Conservation (phyloP, 2,329 filamentous ascomycete genomes). For the Tolypocladium cylindrosporum region DNA sequence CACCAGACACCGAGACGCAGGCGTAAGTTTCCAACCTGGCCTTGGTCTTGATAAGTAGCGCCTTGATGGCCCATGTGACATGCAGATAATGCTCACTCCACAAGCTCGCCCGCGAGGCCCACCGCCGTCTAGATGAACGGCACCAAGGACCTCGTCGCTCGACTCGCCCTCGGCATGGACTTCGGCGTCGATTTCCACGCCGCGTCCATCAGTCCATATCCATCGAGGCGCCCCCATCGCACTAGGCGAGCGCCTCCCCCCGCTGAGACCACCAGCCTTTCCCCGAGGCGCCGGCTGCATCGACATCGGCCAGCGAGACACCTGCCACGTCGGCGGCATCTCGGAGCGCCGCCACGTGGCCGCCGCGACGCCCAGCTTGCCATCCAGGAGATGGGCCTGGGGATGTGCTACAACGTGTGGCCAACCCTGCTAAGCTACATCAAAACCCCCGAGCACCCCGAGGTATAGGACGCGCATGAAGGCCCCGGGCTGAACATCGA, state of each 20-base stretch:
- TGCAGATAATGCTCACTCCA: slow-evolving; percentile 14
- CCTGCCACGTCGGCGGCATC: slow-evolving; percentile 62
- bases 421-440: slow-evolving; percentile 59
- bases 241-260: slow-evolving; percentile 59
- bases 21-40: slow-evolving; percentile 32
- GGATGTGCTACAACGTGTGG: slow-evolving; percentile 69
- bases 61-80: background rate
- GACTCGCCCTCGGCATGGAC: slow-evolving; percentile 63
- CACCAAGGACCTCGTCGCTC: slow-evolving; percentile 65
- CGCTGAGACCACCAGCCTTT: slow-evolving; percentile 68
- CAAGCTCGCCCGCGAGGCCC: slow-evolving; percentile 42
- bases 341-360: slow-evolving; percentile 61
- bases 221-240: slow-evolving; percentile 59
- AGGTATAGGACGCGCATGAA: slow-evolving; percentile 52
- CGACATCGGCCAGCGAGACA: slow-evolving; percentile 65
- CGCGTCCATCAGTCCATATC: slow-evolving; percentile 62
- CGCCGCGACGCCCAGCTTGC: slow-evolving; percentile 49
- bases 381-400: slow-evolving; percentile 70
- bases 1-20: slow-evolving; percentile 52
- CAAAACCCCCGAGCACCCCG: slow-evolving; percentile 36
- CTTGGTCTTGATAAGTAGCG: background rate
- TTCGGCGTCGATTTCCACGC: slow-evolving; percentile 69
- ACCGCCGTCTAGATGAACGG: slow-evolving; percentile 70
- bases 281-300: slow-evolving; percentile 56
- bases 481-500: slow-evolving; percentile 58